phyloP scores from a whole-genome alignment of 2,329 filamentous ascomycete genomes.

The Helminthosporium solani region DNA sequence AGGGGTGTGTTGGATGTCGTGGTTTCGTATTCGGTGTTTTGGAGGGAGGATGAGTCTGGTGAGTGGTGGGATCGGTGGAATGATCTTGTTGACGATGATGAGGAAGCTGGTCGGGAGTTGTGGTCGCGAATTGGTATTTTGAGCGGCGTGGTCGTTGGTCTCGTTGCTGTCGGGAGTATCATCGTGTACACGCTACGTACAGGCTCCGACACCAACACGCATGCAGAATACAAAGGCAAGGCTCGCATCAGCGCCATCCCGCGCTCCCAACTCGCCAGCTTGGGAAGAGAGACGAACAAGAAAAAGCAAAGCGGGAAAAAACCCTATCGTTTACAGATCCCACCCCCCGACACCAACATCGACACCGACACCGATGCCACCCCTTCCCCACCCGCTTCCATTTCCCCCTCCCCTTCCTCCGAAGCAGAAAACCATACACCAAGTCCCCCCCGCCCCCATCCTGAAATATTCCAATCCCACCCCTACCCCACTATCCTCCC shows the following conservation, averaged over 20 bases:
- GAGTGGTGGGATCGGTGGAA: constrained; percentile 88
- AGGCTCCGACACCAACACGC: too few species aligned
- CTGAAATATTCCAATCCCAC: constrained; percentile 56
- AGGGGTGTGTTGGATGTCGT: constrained; percentile 70
- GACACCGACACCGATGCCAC: constrained; percentile 1
- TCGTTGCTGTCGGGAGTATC: not conserved
- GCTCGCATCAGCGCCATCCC: constrained; percentile 61
- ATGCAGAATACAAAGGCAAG: too few species aligned
- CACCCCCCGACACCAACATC: constrained; percentile 1
- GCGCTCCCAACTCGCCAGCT: not conserved
- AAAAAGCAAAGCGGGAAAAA: not conserved
- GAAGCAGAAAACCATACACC: constrained; percentile 25
- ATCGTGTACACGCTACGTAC: not conserved
- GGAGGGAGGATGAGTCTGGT: constrained; percentile 74
- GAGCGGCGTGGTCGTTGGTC: not conserved
- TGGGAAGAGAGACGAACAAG: not conserved
- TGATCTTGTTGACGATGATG: constrained; percentile 49
- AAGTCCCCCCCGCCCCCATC: constrained; percentile 43
- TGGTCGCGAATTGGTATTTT: not conserved
- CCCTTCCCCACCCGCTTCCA: not conserved
- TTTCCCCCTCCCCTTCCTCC: not conserved
- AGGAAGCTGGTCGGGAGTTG: not conserved
- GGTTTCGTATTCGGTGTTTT: constrained; percentile 89
- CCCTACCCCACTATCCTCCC: constrained; percentile 61
- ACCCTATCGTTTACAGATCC: not conserved